Conservation (phyloP, 2,329 filamentous ascomycete genomes). For the Talaromyces sp. region DNA sequence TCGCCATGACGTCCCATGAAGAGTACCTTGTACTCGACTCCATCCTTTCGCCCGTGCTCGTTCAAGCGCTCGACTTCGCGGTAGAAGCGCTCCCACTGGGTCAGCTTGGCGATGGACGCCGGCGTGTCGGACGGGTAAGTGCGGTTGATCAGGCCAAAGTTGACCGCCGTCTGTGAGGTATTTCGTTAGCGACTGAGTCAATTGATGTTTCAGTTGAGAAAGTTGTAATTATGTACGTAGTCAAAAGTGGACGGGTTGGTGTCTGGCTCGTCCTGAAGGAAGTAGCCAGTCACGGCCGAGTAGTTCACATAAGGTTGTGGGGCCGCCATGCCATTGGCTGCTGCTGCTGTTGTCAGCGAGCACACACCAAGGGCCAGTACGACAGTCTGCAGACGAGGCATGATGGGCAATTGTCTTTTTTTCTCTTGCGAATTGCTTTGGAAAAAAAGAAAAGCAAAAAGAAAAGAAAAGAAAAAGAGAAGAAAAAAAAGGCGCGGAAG, state of each 20-base stretch:
- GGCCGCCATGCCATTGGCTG: not conserved
- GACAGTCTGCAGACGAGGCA: not conserved
- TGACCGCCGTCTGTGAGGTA: conserved; percentile 27
- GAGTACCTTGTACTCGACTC: conserved; percentile 50
- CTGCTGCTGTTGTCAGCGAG: not conserved
- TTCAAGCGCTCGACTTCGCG: conserved; percentile 45
- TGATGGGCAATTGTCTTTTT: not conserved
- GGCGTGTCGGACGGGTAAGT: conserved; percentile 36
- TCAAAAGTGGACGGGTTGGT: conserved; percentile 43
- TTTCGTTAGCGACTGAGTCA: not conserved
- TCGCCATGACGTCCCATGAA: conserved; percentile 57
- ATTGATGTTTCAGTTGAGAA: too few species aligned
- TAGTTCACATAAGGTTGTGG: conserved; percentile 23
- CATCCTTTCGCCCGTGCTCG: conserved; percentile 26
- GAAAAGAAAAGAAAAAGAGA: not conserved
- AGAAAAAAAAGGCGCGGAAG: not conserved
- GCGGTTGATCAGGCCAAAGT: conserved; percentile 46
- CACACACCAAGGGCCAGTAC: not conserved
- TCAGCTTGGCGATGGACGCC: conserved; percentile 24
- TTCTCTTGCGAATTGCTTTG: not conserved
- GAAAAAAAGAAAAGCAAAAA: not conserved
- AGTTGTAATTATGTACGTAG: too few species aligned
- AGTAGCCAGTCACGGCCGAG: conserved; percentile 41
- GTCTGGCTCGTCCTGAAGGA: conserved; percentile 42
- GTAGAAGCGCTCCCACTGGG: conserved; percentile 54